These are phyloP conservation scores for Tetracladium maxilliforme DNA, from an alignment of 2,329 filamentous ascomycete genomes.

Conservation along the genomic window DNA sequence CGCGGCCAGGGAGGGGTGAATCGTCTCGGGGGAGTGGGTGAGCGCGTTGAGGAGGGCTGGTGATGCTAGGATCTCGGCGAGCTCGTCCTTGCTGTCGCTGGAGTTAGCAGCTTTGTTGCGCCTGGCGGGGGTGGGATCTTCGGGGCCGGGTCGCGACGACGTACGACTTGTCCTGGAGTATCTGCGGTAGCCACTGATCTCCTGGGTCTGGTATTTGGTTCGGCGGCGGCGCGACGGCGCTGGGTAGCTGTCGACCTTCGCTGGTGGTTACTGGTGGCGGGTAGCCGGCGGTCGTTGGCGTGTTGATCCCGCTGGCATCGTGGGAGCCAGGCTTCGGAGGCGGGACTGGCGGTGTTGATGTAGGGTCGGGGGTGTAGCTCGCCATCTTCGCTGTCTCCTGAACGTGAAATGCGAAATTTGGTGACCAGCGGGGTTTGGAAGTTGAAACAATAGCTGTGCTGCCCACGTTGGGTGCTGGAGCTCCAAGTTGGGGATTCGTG, in stretches of 20 bases:
- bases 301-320: conserved; percentile 52
- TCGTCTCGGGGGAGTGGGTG: conserved; percentile 47
- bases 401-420: no score
- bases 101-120: conserved; percentile 5
- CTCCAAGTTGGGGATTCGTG: no score
- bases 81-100: conserved; percentile 55
- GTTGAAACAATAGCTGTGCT: no score
- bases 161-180: conserved; percentile 71
- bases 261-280: conserved; percentile 6
- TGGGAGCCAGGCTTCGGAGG: conserved; percentile 60
- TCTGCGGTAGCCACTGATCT: conserved; percentile 64
- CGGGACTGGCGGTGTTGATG: conserved; percentile 52
- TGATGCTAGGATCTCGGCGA: conserved; percentile 52
- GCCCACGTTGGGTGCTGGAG: no score
- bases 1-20: conserved; percentile 56
- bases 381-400: no score
- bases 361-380: no score
- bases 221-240: conserved; percentile 16
- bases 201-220: conserved; percentile 38
- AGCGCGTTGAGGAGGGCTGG: conserved; percentile 60
- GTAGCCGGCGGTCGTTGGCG: conserved; percentile 29
- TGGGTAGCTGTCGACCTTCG: no score
- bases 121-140: conserved; percentile 4
- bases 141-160: conserved; percentile 14
- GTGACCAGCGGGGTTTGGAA: no score